Conservation (phyloP, 2,329 filamentous ascomycete genomes). For the Byssothecium circinans region DNA sequence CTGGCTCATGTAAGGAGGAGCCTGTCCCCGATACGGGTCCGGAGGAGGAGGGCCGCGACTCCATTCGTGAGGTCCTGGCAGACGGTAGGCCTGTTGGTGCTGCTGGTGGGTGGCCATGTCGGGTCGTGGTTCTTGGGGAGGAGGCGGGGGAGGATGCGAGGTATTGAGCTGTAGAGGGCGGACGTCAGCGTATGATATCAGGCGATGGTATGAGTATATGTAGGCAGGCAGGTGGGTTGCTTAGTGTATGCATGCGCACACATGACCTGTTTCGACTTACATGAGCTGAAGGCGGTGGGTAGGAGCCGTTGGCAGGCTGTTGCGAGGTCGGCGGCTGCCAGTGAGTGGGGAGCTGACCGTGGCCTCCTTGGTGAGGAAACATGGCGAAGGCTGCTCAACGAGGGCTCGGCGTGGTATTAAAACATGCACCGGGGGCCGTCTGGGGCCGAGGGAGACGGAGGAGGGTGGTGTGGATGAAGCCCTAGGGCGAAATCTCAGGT, state of each 20-base stretch:
- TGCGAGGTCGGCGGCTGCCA: constrained; percentile 41
- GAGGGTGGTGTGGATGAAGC: constrained; percentile 1
- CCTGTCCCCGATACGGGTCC: constrained; percentile 45
- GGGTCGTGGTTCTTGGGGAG: constrained; percentile 43
- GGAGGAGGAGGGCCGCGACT: constrained; percentile 43
- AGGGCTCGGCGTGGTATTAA: constrained; percentile 1
- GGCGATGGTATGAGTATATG: constrained; percentile 8
- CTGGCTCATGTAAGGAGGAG: constrained; percentile 44
- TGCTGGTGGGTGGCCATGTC: constrained; percentile 52
- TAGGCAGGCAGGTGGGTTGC: constrained; percentile 9
- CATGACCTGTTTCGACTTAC: constrained; percentile 32
- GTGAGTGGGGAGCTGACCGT: constrained; percentile 43
- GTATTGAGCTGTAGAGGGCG: constrained; percentile 29
- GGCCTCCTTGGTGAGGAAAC: constrained; percentile 42
- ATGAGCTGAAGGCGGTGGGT: constrained; percentile 38
- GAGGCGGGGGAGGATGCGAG: constrained; percentile 35
- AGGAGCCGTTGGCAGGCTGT: constrained; percentile 40
- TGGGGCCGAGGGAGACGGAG: constrained; percentile 3
- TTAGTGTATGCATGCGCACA: not conserved
- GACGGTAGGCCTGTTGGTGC: constrained; percentile 49
- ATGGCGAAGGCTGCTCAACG: constrained; percentile 17
- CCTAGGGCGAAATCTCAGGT: not conserved
- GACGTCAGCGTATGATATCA: constrained; percentile 18
- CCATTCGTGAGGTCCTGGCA: constrained; percentile 52
- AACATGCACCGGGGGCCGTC: not conserved